phyloP scores from a whole-genome alignment of 768 basidiomycete genomes.

The Tylopilus sp. region DNA sequence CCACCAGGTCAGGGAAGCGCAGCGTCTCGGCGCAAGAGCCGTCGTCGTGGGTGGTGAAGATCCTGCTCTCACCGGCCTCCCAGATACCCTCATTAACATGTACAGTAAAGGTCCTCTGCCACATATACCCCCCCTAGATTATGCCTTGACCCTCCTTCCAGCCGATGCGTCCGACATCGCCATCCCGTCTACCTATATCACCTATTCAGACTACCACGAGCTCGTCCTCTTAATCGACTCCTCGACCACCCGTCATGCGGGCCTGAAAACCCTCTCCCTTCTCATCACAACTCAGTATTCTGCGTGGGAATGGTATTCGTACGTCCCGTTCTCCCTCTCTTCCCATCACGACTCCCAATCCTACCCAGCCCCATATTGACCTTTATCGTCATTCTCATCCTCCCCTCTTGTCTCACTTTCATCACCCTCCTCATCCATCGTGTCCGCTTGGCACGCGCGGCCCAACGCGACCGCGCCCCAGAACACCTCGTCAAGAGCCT shows the following conservation, averaged over 20 bases:
- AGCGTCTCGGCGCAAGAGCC: constrained; percentile 72
- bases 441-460: constrained; percentile 76
- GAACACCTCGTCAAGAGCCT: constrained; percentile 74
- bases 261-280: constrained; percentile 69
- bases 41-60: constrained; percentile 90
- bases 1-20: constrained; percentile 51
- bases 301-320: constrained; percentile 94
- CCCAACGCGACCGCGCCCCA: constrained; percentile 79
- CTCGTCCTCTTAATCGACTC: constrained; percentile 65
- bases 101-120: constrained; percentile 78
- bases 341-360: constrained; percentile 7
- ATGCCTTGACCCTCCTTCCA: constrained; percentile 26
- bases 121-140: constrained; percentile 19
- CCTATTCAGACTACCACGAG: constrained; percentile 71
- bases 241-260: constrained; percentile 79
- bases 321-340: constrained; percentile 23
- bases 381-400: constrained; percentile 81
- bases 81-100: constrained; percentile 85
- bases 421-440: constrained; percentile 88
- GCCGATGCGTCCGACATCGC: constrained; percentile 83
- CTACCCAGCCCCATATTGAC: constrained; percentile 71
- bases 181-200: constrained; percentile 88
- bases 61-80: constrained; percentile 58
- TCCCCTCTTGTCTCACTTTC: constrained; percentile 87
- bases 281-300: constrained; percentile 77